A percentile compares a stretch with the other conserved stretches of the same genome.
Conservation (phyloP, 2,329 filamentous ascomycete genomes). For the Emergomyces orientalis region DNA sequence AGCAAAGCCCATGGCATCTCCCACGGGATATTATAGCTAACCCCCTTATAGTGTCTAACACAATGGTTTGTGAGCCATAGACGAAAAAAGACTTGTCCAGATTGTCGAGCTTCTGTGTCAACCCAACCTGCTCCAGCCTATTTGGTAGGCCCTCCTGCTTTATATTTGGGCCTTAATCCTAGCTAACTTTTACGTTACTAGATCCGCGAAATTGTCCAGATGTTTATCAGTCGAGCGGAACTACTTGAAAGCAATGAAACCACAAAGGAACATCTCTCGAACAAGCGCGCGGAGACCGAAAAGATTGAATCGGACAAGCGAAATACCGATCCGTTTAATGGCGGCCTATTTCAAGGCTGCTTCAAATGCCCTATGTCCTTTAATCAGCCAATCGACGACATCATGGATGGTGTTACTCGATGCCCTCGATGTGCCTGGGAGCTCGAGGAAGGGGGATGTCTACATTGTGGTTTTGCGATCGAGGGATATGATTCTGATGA, state of each 20-base stretch:
- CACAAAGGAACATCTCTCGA: constrained; percentile 49
- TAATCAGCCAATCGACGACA: constrained; percentile 43
- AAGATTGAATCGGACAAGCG: constrained; percentile 52
- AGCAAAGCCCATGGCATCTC: constrained; percentile 19
- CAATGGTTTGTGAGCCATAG: constrained; percentile 47
- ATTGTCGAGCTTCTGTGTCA: constrained; percentile 53
- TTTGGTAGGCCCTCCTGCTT: constrained; percentile 36
- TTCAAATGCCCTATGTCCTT: constrained; percentile 36
- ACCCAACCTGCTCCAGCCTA: constrained; percentile 56
- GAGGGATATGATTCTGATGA: constrained; percentile 37
- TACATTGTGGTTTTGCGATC: constrained; percentile 46
- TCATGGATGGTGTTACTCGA: constrained; percentile 51
- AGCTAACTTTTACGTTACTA: constrained; percentile 21
- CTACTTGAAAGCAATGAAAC: constrained; percentile 56
- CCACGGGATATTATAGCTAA: constrained; percentile 18
- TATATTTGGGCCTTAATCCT: background rate
- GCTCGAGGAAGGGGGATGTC: constrained; percentile 51
- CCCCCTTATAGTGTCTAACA: constrained; percentile 42
- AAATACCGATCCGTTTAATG: constrained; percentile 39
- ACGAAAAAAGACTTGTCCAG: constrained; percentile 57
- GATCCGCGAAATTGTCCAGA: constrained; percentile 55
- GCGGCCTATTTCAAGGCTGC: constrained; percentile 55
- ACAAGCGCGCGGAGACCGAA: constrained; percentile 51
- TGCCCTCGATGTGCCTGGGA: constrained; percentile 57
- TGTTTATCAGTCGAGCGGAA: constrained; percentile 52